Percentiles rank a stretch among this genome's conserved stretches.
These are phyloP conservation scores for Boletus sp. DNA, from an alignment of 768 basidiomycete species.

Conservation along the genomic window DNA sequence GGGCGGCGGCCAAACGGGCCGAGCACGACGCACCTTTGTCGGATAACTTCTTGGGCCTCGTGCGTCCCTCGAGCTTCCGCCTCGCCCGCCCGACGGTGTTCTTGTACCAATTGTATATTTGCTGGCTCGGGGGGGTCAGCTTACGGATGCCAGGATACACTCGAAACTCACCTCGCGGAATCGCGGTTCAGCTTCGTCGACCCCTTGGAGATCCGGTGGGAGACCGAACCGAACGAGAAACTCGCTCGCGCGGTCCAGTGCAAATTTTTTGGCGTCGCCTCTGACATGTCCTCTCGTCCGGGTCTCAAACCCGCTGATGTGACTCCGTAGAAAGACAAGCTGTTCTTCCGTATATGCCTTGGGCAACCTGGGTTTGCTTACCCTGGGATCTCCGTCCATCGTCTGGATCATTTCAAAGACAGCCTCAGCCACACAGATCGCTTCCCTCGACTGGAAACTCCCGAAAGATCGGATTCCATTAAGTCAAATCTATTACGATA, in stretches of 20 bases:
- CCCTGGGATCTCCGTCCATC: conserved; percentile 56
- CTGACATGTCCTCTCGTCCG: conserved; percentile 56
- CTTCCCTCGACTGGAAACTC: conserved; percentile 12
- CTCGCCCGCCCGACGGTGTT: conserved; percentile 62
- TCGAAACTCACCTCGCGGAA: conserved; percentile 53
- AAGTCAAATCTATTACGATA: not conserved
- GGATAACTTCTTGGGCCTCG: conserved; percentile 46
- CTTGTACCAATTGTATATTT: conserved; percentile 76
- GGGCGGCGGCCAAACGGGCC: not conserved
- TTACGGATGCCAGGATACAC: no score
- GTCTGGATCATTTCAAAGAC: conserved; percentile 10
- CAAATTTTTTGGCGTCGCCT: conserved; percentile 69
- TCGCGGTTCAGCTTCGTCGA: conserved; percentile 56
- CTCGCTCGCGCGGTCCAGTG: conserved; percentile 57
- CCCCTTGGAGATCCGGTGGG: conserved; percentile 49
- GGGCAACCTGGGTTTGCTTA: conserved; percentile 61
- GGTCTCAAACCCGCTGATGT: conserved; percentile 53
- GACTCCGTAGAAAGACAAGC: conserved; percentile 54
- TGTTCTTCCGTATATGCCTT: conserved; percentile 65
- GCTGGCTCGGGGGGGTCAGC: conserved; percentile 31
- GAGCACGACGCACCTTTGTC: conserved; percentile 42
- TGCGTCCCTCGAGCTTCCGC: conserved; percentile 53
- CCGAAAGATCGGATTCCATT: conserved; percentile 30
- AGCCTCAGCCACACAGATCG: conserved; percentile 22
- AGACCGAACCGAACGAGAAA: conserved; percentile 59